A percentile compares a stretch with the other conserved stretches of the same genome.
Conservation (phyloP, 768 basidiomycete species). For the Mycena epipterygia region DNA sequence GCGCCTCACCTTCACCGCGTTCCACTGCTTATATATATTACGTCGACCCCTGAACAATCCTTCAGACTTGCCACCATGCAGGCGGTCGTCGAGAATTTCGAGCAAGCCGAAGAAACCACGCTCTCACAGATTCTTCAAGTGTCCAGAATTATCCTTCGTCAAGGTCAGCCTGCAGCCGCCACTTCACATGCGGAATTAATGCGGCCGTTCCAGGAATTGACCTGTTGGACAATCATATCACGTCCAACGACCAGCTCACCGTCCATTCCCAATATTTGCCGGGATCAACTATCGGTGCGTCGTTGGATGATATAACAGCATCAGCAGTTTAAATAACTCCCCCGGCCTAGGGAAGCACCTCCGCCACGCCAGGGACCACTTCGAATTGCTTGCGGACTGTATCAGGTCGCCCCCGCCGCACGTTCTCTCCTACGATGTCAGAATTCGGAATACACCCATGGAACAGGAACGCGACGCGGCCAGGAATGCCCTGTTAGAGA, state of each 20-base stretch:
- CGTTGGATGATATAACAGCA: background rate
- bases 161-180: conserved; percentile 58
- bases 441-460: conserved; percentile 87
- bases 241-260: conserved; percentile 77
- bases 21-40: conserved; percentile 31
- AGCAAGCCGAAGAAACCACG: conserved; percentile 37
- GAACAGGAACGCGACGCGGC: conserved; percentile 77
- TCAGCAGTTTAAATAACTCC: conserved; percentile 7
- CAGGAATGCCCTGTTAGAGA: conserved; percentile 64
- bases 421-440: conserved; percentile 80
- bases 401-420: conserved; percentile 60
- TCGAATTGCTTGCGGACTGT: conserved; percentile 73
- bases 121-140: conserved; percentile 74
- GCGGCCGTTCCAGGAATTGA: conserved; percentile 58
- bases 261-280: conserved; percentile 80
- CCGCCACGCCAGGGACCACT: conserved; percentile 89
- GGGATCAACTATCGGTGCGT: conserved; percentile 88
- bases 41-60: background rate
- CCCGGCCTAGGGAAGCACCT: conserved; percentile 94
- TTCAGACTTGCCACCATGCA: conserved; percentile 33
- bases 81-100: conserved; percentile 27
- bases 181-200: background rate
- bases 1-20: conserved; percentile 38
- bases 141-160: conserved; percentile 74
- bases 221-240: conserved; percentile 74